These are phyloP conservation scores for Populus hybrid DNA, from an alignment of 441 rosid genomes.

Conservation along the genomic window DNA sequence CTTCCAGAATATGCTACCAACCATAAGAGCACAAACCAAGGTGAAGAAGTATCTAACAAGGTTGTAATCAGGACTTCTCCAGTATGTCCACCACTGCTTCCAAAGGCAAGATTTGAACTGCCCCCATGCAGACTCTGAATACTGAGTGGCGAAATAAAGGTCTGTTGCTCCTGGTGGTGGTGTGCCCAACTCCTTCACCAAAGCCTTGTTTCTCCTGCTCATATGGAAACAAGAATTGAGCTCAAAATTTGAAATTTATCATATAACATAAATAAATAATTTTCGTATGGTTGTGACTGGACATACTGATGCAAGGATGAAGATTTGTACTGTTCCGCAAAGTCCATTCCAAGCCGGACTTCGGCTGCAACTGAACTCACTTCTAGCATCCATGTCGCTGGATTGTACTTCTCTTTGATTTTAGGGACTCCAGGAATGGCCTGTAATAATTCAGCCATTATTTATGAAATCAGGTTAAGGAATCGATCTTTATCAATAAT, in stretches of 20 bases:
- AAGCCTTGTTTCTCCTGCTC: slow-evolving; percentile 64
- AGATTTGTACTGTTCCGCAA: slow-evolving; percentile 51
- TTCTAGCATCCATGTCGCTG: slow-evolving; percentile 92
- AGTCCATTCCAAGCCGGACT: slow-evolving; percentile 53
- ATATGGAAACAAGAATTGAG: slow-evolving; percentile 6
- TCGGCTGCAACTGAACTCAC: slow-evolving; percentile 57
- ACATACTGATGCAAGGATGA: slow-evolving; percentile 69
- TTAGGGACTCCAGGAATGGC: slow-evolving; percentile 53
- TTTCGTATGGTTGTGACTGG: background rate
- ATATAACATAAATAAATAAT: background rate
- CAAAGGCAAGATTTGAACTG: slow-evolving; percentile 88
- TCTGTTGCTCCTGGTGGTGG: slow-evolving; percentile 65
- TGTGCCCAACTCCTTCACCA: slow-evolving; percentile 63
- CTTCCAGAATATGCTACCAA: slow-evolving; percentile 76
- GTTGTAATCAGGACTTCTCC: slow-evolving; percentile 97
- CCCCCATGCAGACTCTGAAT: slow-evolving; percentile 61
- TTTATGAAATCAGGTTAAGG: background rate
- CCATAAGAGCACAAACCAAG: slow-evolving; percentile 52
- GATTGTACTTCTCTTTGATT: slow-evolving; percentile 73
- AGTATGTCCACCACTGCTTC: slow-evolving; percentile 94
- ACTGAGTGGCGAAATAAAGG: slow-evolving; percentile 56
- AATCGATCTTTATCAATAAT: background rate
- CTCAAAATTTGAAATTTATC: background rate
- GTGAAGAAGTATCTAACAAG: slow-evolving; percentile 74
- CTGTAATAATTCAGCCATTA: slow-evolving; percentile 22